A percentile compares a stretch with the other conserved stretches of the same genome.
Conservation (phyloP, 1,284 basidiomycete species). For the Malassezia cuniculi region DNA sequence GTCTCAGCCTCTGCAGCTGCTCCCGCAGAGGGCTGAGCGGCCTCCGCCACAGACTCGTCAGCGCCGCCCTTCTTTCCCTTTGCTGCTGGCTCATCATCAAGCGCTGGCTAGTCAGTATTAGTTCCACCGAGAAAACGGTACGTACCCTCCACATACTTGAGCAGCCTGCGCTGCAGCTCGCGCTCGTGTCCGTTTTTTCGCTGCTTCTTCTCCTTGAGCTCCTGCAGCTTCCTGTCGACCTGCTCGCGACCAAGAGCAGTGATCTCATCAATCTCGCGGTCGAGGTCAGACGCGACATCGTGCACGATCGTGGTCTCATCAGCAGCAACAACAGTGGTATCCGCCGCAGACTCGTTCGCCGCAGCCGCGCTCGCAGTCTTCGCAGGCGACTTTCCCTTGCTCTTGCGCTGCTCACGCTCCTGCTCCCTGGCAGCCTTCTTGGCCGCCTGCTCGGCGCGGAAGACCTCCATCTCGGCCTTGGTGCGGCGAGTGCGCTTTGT, state of each 20-base stretch:
- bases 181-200: conserved; percentile 13
- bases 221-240: conserved; percentile 4
- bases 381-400: too few relatives aligned
- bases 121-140: too few relatives aligned
- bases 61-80: too few relatives aligned
- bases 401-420: conserved; percentile 2
- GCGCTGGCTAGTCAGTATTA: too few relatives aligned
- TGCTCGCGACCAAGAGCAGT: too few relatives aligned
- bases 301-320: conserved; percentile 12
- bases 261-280: too few relatives aligned
- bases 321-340: neutral
- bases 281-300: too few relatives aligned
- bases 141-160: too few relatives aligned
- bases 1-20: too few relatives aligned
- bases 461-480: conserved; percentile 15
- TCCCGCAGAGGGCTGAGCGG: too few relatives aligned
- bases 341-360: neutral
- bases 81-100: too few relatives aligned
- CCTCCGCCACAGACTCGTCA: too few relatives aligned
- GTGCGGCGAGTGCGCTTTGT: conserved; percentile 10
- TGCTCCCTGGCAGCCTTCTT: conserved; percentile 10
- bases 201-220: conserved; percentile 16
- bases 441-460: conserved; percentile 14
- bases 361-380: neutral
- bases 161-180: conserved; percentile 13